Conservation (phyloP, 2,329 filamentous ascomycete genomes). For the Apiospora hydei region DNA sequence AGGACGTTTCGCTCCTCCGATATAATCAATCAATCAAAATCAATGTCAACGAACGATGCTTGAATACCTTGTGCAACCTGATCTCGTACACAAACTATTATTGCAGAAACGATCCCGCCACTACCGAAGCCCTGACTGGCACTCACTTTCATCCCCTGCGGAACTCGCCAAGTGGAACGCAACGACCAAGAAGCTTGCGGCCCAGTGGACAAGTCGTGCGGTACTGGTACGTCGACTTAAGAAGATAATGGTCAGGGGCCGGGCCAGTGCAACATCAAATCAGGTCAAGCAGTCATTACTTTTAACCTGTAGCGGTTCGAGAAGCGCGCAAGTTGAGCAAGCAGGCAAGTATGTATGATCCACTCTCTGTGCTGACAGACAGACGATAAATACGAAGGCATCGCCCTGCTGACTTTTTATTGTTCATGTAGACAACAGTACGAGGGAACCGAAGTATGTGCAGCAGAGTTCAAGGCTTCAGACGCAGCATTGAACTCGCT, state of each 20-base stretch:
- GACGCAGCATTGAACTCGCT: constrained; percentile 22
- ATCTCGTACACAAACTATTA: constrained; percentile 18
- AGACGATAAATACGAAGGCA: background rate
- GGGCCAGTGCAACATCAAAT: constrained; percentile 5
- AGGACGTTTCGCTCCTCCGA: constrained; percentile 18
- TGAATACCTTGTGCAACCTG: constrained; percentile 19
- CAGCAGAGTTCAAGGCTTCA: constrained; percentile 18
- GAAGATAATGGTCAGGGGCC: constrained; percentile 2
- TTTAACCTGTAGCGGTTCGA: background rate
- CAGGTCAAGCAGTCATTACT: background rate
- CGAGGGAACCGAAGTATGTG: constrained; percentile 12
- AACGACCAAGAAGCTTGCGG: constrained; percentile 16
- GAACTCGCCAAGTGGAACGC: constrained; percentile 13
- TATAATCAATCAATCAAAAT: constrained; percentile 12
- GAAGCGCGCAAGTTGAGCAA: constrained; percentile 1
- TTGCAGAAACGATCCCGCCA: constrained; percentile 15
- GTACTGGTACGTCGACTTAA: constrained; percentile 9
- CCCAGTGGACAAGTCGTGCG: constrained; percentile 15
- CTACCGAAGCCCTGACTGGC: constrained; percentile 1
- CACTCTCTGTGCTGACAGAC: background rate
- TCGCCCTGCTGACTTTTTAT: background rate
- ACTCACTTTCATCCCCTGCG: background rate
- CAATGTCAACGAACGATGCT: constrained; percentile 22
- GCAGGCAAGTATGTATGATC: background rate
- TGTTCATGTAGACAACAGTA: background rate